Conservation (phyloP, 2,329 filamentous ascomycete genomes). For the Verticillium tricorpus region DNA sequence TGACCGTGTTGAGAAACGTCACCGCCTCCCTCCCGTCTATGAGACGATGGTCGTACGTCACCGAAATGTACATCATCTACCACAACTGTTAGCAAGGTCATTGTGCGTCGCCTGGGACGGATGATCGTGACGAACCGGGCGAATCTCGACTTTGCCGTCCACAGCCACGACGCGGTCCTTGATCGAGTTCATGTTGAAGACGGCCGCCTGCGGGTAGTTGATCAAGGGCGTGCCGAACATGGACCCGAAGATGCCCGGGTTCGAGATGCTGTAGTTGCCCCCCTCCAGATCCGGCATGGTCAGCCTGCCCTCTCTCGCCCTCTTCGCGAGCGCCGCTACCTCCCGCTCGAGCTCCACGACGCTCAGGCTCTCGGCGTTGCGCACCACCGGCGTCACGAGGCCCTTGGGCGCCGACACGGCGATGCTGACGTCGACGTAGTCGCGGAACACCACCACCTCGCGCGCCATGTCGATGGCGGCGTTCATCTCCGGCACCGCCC, state of each 20-base stretch:
- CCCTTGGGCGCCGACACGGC: conserved; percentile 68
- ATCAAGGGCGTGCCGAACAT: conserved; percentile 61
- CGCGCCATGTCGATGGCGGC: conserved; percentile 54
- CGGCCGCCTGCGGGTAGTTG: conserved; percentile 65
- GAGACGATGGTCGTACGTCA: conserved; percentile 48
- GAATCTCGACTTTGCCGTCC: conserved; percentile 43
- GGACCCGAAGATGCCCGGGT: conserved; percentile 68
- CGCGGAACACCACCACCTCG: conserved; percentile 51
- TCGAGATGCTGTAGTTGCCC: conserved; percentile 73
- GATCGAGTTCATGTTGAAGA: conserved; percentile 57
- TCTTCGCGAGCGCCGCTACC: conserved; percentile 57
- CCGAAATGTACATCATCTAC: conserved; percentile 43
- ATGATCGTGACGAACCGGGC: conserved; percentile 25
- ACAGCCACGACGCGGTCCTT: conserved; percentile 51
- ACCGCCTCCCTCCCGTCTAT: conserved; percentile 57
- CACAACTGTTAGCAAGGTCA: conserved; percentile 17
- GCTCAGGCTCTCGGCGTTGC: conserved; percentile 51
- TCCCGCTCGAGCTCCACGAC: conserved; percentile 42
- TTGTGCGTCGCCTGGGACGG: conserved; percentile 11
- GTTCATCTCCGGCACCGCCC: conserved; percentile 67
- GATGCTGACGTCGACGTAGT: conserved; percentile 70
- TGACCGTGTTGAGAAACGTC: conserved; percentile 42
- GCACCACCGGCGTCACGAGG: conserved; percentile 71
- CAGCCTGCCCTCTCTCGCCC: conserved; percentile 67
- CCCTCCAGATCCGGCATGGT: conserved; percentile 75